Base-by-base conservation (phyloP, 306 rosid genomes). In the Canavalia gladiata region DNA sequence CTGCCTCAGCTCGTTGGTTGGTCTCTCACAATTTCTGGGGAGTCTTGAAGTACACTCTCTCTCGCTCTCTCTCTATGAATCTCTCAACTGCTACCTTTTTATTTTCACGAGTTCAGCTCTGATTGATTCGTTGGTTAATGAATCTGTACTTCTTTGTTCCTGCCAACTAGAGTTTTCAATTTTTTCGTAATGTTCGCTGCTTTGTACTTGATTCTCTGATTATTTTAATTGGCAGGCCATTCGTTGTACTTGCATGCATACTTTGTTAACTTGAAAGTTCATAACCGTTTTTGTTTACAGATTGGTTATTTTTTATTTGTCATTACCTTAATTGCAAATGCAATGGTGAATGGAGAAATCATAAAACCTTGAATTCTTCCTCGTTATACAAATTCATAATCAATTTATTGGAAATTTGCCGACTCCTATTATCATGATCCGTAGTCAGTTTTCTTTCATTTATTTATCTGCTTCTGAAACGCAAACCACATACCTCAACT, bases 1-100 rank as follows among this genome's bases (percentile, higher is more conserved):
- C 91, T 6, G 94, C 93, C 3, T 84, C 91, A 39, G 97, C 98
- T 81, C 98, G 97, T 34, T 92, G 98, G 97, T 80, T 94, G 82
- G 86, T 90, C 78, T 83, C 97, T 49, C 87, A 81, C 76, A 94
- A 89, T 83, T 85, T 78, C 52, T 94, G 94, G 98, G 98, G 97
- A 7, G 94, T 89, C 86, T 75, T 92, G 71, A 92, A 86, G 98
- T 91, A 87, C 11, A 13, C 8, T 46, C 71, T 55, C 41, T 8
- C 42, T 11, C 50, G 18, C n/a, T 75, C n/a, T 47, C n/a, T 7
- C 9, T 45, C 5, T 4, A 1, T 45, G 8, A 1, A 5, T 45
- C 7, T 5, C 1, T 5, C 3, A 55, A 34, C 49, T 72, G 35
- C 18, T 18, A 18, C 25, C 25, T 18, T 72, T 63, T 76, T 18